A percentile compares a stretch with the other conserved stretches of the same genome.
Conservation (phyloP, 441 rosid genomes). For the Populus hybrid region DNA sequence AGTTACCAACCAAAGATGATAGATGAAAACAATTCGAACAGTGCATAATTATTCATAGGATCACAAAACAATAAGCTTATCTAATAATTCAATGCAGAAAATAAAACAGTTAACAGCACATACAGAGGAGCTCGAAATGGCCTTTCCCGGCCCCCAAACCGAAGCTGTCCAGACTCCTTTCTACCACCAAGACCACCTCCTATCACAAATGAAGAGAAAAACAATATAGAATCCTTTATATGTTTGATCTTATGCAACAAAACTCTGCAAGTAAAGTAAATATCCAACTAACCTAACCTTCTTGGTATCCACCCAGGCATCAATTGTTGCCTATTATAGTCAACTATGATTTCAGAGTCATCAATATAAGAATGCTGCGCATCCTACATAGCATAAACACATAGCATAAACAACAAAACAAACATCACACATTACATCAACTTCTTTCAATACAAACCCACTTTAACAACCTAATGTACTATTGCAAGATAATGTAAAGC, state of each 20-base stretch:
- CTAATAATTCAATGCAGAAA: neutral
- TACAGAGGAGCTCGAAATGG: conserved; percentile 97
- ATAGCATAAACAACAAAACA: too few species aligned
- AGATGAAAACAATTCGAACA: neutral
- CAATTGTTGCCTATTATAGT: conserved; percentile 76
- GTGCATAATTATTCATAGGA: neutral
- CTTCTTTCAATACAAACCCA: neutral
- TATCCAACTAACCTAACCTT: conserved; percentile 68
- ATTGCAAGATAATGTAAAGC: neutral
- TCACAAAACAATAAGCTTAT: neutral
- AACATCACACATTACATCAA: neutral
- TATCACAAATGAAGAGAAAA: conserved; percentile 18
- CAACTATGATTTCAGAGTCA: conserved; percentile 76
- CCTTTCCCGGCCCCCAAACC: conserved; percentile 97
- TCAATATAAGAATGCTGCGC: conserved; percentile 78
- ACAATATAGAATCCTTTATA: neutral
- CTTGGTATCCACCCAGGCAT: conserved; percentile 99
- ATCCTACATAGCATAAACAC: conserved; percentile 43
- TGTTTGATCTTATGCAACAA: neutral
- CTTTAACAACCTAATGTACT: neutral
- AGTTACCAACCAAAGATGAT: neutral
- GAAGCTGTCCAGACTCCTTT: conserved; percentile 93
- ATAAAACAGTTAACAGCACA: conserved; percentile 18
- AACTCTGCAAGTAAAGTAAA: conserved; percentile 8
- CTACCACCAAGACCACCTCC: conserved; percentile 98